Percentiles rank a stretch among this genome's conserved stretches.
These are phyloP conservation scores for Pleurotus salmoneostramineus DNA, from an alignment of 768 basidiomycete species.

Conservation along the genomic window DNA sequence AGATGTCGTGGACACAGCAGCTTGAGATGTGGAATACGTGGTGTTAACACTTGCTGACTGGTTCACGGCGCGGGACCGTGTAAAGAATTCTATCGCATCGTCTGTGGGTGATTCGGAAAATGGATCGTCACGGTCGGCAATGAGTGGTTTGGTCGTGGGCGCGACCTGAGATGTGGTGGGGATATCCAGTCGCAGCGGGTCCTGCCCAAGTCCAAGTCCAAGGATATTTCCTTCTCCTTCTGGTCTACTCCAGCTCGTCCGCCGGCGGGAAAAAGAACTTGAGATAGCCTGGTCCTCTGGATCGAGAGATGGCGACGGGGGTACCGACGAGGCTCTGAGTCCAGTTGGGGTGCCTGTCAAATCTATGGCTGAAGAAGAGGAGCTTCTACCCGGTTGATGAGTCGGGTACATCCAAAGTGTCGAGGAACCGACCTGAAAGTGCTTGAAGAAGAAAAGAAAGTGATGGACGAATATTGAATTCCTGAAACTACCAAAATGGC, in stretches of 20 bases:
- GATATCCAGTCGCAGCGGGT: constrained; percentile 40
- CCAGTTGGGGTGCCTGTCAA: constrained; percentile 42
- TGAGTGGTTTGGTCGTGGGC: constrained; percentile 12
- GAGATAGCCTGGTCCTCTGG: constrained; percentile 34
- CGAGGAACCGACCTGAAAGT: constrained; percentile 1
- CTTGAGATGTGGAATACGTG: constrained; percentile 37
- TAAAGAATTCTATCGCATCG: constrained; percentile 18
- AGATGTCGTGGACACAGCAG: constrained; percentile 49
- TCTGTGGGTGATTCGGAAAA: constrained; percentile 39
- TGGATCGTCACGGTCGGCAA: constrained; percentile 37
- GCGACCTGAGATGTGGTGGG: constrained; percentile 14
- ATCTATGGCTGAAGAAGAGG: constrained; percentile 56
- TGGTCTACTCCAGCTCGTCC: constrained; percentile 54
- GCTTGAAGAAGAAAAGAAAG: background rate
- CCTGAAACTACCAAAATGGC: too few relatives aligned
- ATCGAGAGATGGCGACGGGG: constrained; percentile 54
- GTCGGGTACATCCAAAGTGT: constrained; percentile 5
- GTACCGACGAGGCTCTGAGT: constrained; percentile 32
- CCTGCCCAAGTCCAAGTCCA: constrained; percentile 25
- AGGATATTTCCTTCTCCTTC: constrained; percentile 19
- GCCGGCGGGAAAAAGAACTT: constrained; percentile 39
- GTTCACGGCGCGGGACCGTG: constrained; percentile 22
- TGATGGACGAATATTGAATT: background rate
- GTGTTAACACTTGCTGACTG: constrained; percentile 28
- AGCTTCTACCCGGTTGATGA: constrained; percentile 30